Evolutionary conservation across 768 basidiomycete species (phyloP).

Genomic region (Amanita jacksonii): DNA sequence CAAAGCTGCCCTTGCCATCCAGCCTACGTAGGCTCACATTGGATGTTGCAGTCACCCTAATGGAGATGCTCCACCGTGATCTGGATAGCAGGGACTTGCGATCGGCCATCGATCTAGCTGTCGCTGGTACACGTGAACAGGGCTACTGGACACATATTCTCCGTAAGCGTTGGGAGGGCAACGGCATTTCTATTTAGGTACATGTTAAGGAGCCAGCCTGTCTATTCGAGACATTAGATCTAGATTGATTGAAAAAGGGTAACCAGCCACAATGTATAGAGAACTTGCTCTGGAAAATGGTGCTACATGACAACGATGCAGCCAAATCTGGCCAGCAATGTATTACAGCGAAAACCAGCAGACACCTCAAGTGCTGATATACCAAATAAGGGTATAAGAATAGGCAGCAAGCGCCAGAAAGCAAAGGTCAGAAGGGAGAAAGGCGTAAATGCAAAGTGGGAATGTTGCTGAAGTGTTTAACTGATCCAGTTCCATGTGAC

Average conservation of each 20-base stretch:
- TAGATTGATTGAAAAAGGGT: conserved; percentile 1
- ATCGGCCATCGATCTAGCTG: conserved; percentile 26
- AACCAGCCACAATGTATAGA: neutral
- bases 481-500: conserved; percentile 42
- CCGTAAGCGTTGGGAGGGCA: neutral
- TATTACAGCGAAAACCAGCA: conserved; percentile 12
- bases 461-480: conserved; percentile 2
- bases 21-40: conserved; percentile 48
- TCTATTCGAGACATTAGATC: neutral
- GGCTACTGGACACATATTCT: conserved; percentile 30
- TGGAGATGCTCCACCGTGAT: conserved; percentile 11
- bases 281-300: conserved; percentile 1
- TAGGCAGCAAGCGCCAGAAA: conserved; percentile 2
- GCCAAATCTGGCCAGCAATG: conserved; percentile 12
- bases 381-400: conserved; percentile 10
- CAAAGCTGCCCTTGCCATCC: conserved; percentile 42
- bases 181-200: conserved; percentile 1
- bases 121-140: conserved; percentile 26
- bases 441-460: neutral
- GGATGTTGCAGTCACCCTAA: conserved; percentile 41
- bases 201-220: conserved; percentile 1
- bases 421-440: conserved; percentile 11
- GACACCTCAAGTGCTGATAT: conserved; percentile 21
- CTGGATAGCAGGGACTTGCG: conserved; percentile 11
- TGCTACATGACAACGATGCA: conserved; percentile 10